Evolutionary conservation across 345 rosid species (phyloP).

Genomic region (Arabidopsis thaliana): TAIR10.1 NC_003070.9:809001-809500

Average conservation of each 20-base stretch:
- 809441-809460: slow-evolving; percentile 73
- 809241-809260: slow-evolving; percentile 14
- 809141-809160: slow-evolving; percentile 48
- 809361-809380: background rate
- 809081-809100: slow-evolving; percentile 42
- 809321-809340: background rate
- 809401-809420: slow-evolving; percentile 69
- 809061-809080: slow-evolving; percentile 33
- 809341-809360: background rate
- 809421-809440: slow-evolving; percentile 66
- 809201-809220: slow-evolving; percentile 80
- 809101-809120: slow-evolving; percentile 42
- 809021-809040: slow-evolving; percentile 36
- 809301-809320: background rate
- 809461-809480: slow-evolving; percentile 65
- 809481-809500: slow-evolving; percentile 77
- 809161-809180: slow-evolving; percentile 57
- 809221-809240: background rate
- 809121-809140: slow-evolving; percentile 43
- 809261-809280: background rate
- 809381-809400: slow-evolving; percentile 7
- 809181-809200: slow-evolving; percentile 68
- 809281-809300: slow-evolving; percentile 11
- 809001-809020: slow-evolving; percentile 39
- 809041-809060: slow-evolving; percentile 30